Percentiles rank a stretch among this genome's conserved stretches.
Evolutionary conservation across 176 grass and related monocot genomes (phyloP).

Genomic region (Hyparrhenia diplandra): DNA sequence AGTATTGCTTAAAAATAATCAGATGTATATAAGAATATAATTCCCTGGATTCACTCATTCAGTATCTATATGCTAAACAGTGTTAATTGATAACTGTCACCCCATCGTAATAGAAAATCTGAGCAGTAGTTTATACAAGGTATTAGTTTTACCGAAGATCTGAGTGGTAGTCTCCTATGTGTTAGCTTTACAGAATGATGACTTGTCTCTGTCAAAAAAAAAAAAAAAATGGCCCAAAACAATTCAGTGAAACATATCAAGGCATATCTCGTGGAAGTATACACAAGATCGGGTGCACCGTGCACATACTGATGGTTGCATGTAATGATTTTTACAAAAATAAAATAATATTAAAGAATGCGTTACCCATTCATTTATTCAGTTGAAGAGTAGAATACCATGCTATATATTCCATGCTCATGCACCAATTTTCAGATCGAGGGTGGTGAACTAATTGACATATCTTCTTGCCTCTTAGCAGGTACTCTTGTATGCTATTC

Average conservation of each 20-base stretch:
- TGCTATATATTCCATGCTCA: neutral
- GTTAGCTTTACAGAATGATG: neutral
- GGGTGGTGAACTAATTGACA: neutral
- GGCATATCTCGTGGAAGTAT: neutral
- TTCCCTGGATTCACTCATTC: neutral
- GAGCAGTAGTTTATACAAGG: neutral
- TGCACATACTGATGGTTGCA: neutral
- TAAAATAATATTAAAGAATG: neutral
- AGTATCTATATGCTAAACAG: neutral
- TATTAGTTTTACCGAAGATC: neutral
- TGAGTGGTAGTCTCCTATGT: neutral
- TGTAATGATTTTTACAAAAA: neutral
- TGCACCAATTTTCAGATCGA: neutral
- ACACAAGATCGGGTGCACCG: neutral
- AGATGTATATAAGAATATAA: neutral
- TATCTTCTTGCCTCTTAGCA: constrained; percentile 33
- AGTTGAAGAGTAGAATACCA: neutral
- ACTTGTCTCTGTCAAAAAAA: neutral
- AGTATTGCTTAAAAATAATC: neutral
- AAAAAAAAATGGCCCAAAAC: neutral
- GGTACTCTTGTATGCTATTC: constrained; percentile 75
- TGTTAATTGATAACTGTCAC: neutral
- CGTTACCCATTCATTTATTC: neutral
- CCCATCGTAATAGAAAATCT: neutral
- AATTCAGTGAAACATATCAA: neutral